Evolutionary conservation across 2,329 filamentous ascomycete species (phyloP).

Genomic region (Alternaria gansuensis): DNA sequence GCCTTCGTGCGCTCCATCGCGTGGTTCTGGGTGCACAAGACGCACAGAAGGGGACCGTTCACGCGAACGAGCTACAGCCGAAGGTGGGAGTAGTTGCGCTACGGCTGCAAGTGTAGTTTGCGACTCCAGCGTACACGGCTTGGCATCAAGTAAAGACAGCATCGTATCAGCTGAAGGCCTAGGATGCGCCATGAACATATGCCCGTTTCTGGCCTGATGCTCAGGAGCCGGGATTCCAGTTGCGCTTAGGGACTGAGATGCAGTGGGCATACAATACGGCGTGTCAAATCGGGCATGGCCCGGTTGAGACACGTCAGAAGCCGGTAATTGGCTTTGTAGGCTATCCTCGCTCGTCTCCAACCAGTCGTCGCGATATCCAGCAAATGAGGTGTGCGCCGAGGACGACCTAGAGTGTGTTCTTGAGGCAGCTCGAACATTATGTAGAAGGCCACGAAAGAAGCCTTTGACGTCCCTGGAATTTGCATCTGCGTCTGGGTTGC

Average conservation of each 20-base stretch:
- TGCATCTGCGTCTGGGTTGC: constrained; percentile 11
- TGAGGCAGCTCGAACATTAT: constrained; percentile 35
- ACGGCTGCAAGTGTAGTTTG: constrained; percentile 10
- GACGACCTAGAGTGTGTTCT: constrained; percentile 32
- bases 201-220: constrained; percentile 27
- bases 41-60: constrained; percentile 29
- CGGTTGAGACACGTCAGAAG: background rate
- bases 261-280: constrained; percentile 4
- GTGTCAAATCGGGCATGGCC: background rate
- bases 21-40: constrained; percentile 33
- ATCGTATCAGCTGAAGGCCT: constrained; percentile 20
- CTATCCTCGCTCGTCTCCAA: constrained; percentile 15
- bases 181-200: constrained; percentile 10
- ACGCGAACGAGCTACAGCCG: constrained; percentile 25
- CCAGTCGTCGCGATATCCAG: constrained; percentile 18
- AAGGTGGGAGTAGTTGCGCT: constrained; percentile 22
- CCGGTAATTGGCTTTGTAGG: constrained; percentile 11
- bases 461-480: constrained; percentile 29
- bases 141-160: constrained; percentile 10
- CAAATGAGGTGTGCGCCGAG: constrained; percentile 20
- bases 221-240: constrained; percentile 3
- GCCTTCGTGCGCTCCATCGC: constrained; percentile 29
- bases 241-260: constrained; percentile 11
- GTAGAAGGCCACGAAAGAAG: constrained; percentile 36
- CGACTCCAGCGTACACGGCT: constrained; percentile 11